Evolutionary conservation across 139 green algal genomes (phyloP).

Genomic region (Coccomyxa sp.): DNA sequence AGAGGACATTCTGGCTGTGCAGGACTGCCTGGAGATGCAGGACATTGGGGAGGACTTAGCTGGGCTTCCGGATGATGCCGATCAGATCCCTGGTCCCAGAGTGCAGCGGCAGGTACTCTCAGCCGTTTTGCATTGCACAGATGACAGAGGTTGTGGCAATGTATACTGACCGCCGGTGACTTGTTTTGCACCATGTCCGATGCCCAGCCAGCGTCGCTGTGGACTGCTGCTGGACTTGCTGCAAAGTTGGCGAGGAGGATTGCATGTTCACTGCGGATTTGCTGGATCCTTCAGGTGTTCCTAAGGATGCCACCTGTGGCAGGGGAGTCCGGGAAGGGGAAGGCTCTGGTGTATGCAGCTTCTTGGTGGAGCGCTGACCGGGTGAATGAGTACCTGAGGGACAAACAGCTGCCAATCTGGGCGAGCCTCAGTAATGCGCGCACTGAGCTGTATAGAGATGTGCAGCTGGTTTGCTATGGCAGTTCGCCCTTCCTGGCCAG

Average conservation of each 20-base stretch:
- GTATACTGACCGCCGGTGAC: neutral
- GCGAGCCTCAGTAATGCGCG: conserved; percentile 62
- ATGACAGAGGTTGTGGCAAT: neutral
- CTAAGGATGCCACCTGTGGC: neutral
- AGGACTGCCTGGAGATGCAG: conserved; percentile 76
- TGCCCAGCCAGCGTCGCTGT: neutral
- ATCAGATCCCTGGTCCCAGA: conserved; percentile 44
- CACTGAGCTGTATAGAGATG: conserved; percentile 79
- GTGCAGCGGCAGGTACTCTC: conserved; percentile 67
- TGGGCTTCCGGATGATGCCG: conserved; percentile 36
- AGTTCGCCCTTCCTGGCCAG: conserved; percentile 49
- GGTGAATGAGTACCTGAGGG: conserved; percentile 47
- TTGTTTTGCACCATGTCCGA: neutral
- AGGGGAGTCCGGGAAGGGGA: neutral
- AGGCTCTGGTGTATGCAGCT: conserved; percentile 77
- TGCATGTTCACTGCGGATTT: neutral
- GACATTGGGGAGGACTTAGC: conserved; percentile 33
- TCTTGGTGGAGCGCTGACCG: conserved; percentile 85
- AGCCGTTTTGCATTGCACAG: neutral
- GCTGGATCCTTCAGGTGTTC: neutral
- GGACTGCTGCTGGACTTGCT: neutral
- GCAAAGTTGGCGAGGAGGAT: neutral
- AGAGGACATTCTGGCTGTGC: neutral
- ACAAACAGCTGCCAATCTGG: conserved; percentile 81
- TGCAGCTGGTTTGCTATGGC: conserved; percentile 68